These are phyloP conservation scores for Ustilago shanxiensis DNA, from an alignment of 1,284 basidiomycete genomes.

Conservation along the genomic window DNA sequence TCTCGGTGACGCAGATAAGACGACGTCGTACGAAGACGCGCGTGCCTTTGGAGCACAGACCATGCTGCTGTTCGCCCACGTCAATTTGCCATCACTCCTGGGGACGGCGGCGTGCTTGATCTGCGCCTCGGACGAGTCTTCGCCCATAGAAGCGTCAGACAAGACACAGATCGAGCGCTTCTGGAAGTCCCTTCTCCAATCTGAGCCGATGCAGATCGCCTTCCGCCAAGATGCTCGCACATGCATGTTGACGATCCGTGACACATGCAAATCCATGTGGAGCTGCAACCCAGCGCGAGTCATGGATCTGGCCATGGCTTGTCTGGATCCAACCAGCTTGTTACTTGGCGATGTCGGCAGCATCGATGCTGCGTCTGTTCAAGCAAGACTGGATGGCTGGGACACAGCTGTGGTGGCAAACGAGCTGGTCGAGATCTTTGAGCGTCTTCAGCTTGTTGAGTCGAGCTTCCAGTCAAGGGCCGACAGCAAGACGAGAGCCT, in stretches of 20 bases:
- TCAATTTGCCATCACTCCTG: slow-evolving; percentile 30
- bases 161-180: slow-evolving; percentile 26
- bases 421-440: slow-evolving; percentile 51
- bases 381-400: slow-evolving; percentile 42
- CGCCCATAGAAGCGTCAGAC: slow-evolving; percentile 13
- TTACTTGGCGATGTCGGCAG: slow-evolving; percentile 27
- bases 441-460: slow-evolving; percentile 44
- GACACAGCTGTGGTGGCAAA: slow-evolving; percentile 37
- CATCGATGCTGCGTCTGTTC: slow-evolving; percentile 30
- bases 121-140: slow-evolving; percentile 28
- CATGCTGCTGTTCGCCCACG: slow-evolving; percentile 35
- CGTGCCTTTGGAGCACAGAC: slow-evolving; percentile 40
- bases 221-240: slow-evolving; percentile 38
- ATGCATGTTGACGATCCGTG: slow-evolving; percentile 31
- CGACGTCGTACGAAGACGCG: slow-evolving; percentile 22
- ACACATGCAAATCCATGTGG: slow-evolving; percentile 47
- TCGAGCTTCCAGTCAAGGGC: slow-evolving; percentile 51
- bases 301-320: slow-evolving; percentile 30
- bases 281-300: slow-evolving; percentile 33
- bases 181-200: slow-evolving; percentile 34
- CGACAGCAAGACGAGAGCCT: slow-evolving; percentile 43
- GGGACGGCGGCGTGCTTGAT: slow-evolving; percentile 25
- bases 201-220: slow-evolving; percentile 39
- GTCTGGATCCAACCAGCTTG: slow-evolving; percentile 40
- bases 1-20: slow-evolving; percentile 5